These are phyloP conservation scores for Murraya paniculata DNA, from an alignment of 345 rosid species.

Conservation along the genomic window DNA sequence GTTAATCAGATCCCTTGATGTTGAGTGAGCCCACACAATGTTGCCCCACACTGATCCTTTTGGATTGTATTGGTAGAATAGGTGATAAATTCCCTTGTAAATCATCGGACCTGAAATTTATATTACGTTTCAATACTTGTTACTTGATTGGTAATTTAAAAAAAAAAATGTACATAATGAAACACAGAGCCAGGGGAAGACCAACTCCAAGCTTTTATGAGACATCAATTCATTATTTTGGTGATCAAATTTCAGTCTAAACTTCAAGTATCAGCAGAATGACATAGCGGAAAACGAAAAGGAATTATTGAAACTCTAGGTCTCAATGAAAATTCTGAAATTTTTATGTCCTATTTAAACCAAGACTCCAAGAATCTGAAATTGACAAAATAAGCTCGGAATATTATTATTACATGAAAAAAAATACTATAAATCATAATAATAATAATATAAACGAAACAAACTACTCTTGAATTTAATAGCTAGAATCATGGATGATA, in stretches of 20 bases:
- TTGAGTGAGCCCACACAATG: constrained; percentile 65
- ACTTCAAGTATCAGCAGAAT: too few species aligned
- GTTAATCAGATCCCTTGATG: constrained; percentile 53
- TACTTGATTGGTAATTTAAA: neutral
- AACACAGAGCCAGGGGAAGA: neutral
- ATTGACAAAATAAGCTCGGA: neutral
- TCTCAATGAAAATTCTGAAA: neutral
- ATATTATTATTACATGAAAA: neutral
- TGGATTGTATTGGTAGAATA: constrained; percentile 63
- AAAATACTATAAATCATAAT: neutral
- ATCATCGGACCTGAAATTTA: constrained; percentile 42
- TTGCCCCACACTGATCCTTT: constrained; percentile 53
- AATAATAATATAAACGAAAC: too few species aligned
- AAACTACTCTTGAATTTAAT: too few species aligned
- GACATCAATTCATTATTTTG: too few species aligned
- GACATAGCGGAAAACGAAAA: neutral
- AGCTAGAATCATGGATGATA: too few species aligned
- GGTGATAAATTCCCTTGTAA: constrained; percentile 56
- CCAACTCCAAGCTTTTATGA: too few species aligned
- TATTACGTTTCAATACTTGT: neutral
- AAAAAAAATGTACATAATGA: neutral
- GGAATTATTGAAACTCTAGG: neutral
- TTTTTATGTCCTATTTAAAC: neutral
- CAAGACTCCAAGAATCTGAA: neutral
- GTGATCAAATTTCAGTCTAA: too few species aligned